Conservation (phyloP, 1,139 yeast species). For the Candida buenavistaensis region DNA sequence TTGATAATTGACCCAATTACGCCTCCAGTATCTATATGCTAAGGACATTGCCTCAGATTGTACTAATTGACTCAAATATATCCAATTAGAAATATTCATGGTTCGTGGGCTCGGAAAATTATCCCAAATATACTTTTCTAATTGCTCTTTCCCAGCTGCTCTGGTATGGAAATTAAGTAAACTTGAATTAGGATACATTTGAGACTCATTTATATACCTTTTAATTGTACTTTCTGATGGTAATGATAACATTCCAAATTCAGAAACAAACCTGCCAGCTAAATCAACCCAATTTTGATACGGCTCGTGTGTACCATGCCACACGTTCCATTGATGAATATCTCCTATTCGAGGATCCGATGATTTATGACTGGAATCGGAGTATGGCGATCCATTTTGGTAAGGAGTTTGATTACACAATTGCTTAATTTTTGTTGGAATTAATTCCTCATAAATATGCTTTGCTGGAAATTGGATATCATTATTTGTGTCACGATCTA, state of each 20-base stretch:
- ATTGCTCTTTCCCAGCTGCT: slow-evolving; percentile 45
- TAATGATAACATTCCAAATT: slow-evolving; percentile 48
- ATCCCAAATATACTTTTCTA: slow-evolving; percentile 45
- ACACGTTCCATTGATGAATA: slow-evolving; percentile 50
- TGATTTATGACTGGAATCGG: slow-evolving; percentile 28
- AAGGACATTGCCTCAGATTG: slow-evolving; percentile 50
- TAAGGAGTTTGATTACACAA: slow-evolving; percentile 31
- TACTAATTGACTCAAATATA: slow-evolving; percentile 50
- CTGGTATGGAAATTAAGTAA: slow-evolving; percentile 42
- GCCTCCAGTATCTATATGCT: slow-evolving; percentile 48
- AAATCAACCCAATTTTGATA: slow-evolving; percentile 43
- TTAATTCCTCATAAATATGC: slow-evolving; percentile 34
- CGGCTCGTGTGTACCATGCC: slow-evolving; percentile 47
- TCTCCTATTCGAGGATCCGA: slow-evolving; percentile 41
- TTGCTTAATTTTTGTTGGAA: slow-evolving; percentile 31
- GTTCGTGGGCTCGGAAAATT: slow-evolving; percentile 30
- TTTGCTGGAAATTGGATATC: slow-evolving; percentile 41
- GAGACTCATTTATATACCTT: slow-evolving; percentile 29
- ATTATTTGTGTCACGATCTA: slow-evolving; percentile 27
- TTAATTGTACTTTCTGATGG: slow-evolving; percentile 31
- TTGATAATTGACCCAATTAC: slow-evolving; percentile 41
- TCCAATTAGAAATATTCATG: slow-evolving; percentile 40
- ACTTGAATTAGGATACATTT: slow-evolving; percentile 38
- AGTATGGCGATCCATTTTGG: slow-evolving; percentile 45
- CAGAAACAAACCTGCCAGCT: slow-evolving; percentile 45